Base-by-base conservation (phyloP, 2,329 filamentous ascomycete species). In the Beauveria scarabaeidicola region DNA sequence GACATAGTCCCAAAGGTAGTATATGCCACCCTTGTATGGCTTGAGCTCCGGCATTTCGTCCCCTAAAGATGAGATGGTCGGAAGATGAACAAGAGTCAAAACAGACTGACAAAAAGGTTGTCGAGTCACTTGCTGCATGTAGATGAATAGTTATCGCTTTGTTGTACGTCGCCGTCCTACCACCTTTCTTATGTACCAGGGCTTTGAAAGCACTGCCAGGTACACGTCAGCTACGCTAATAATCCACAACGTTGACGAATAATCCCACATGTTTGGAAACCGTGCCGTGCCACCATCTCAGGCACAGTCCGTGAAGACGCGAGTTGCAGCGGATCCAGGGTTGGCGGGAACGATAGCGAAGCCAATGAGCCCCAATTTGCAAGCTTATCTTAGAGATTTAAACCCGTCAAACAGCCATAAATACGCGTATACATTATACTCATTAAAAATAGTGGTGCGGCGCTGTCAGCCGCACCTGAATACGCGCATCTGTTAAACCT, bases 1-100 rank as follows among this genome's bases (percentile, higher is more conserved):
- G 8, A 66, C 54, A 61, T 73, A 74, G 17, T 64, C 60, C 66
- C 66, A 68, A 10, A 75, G 68, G 61, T 72, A 75, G 55, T 70
- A 72, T 23, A 47, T n/a, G 19, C 63, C 63, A 29, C 54, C 54
- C 17, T 57, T 57, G 59, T 69, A 68, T 7, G 72, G 67, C 47
- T 71, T 62, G 21, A 74, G 63, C 48, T 68, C 57, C 6, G 69
- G 64, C 71, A 73, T 73, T 17, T 36, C 47, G 46, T 17, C 23
- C 17, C 7, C 7, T 11, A 15, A 15, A 6, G 13, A 36, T 36
- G 32, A 5, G 5, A 36, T 36, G 6, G 32, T 36, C 32, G 13
- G 0, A 36, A 15, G 13, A 36, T 6, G 32, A 15, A 36, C 11
- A 15, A 36, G 11, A 15, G 32, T 36, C 32, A 36, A 36, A 15